phyloP scores from a whole-genome alignment of 306 rosid genomes.

The Cicer judaicum region DNA sequence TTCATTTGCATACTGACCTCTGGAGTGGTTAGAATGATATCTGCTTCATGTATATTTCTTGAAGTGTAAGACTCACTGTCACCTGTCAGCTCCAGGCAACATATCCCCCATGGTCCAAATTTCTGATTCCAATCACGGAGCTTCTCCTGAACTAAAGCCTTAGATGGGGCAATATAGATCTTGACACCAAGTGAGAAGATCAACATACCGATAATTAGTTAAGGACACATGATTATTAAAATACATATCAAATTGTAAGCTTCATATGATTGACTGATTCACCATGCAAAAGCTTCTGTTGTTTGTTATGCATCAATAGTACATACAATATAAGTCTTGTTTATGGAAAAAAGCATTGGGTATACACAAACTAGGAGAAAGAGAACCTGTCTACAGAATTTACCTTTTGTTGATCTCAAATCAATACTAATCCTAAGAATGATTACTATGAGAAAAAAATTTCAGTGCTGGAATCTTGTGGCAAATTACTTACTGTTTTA shows the following conservation, averaged over 20 bases:
- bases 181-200: conserved; percentile 55
- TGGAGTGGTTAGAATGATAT: conserved; percentile 92
- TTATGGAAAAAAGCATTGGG: not conserved
- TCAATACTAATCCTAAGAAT: conserved; percentile 7
- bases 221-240: conserved; percentile 14
- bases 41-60: conserved; percentile 81
- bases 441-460: conserved; percentile 21
- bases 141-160: conserved; percentile 97
- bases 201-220: conserved; percentile 38
- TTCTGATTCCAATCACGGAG: conserved; percentile 92
- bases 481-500: conserved; percentile 73
- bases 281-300: conserved; percentile 38
- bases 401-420: conserved; percentile 5
- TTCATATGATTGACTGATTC: conserved; percentile 43
- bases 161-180: conserved; percentile 93
- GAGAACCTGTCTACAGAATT: conserved; percentile 19
- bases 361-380: conserved; percentile 27
- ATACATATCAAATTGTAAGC: conserved; percentile 36
- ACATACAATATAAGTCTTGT: not conserved
- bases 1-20: conserved; percentile 65
- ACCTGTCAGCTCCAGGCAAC: conserved; percentile 90
- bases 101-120: conserved; percentile 74
- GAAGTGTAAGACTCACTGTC: conserved; percentile 81
- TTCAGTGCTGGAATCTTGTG: conserved; percentile 9
- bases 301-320: not conserved